These are phyloP conservation scores for Flaveria ramosissima DNA, from an alignment of 129 eudicot species.

Conservation along the genomic window DNA sequence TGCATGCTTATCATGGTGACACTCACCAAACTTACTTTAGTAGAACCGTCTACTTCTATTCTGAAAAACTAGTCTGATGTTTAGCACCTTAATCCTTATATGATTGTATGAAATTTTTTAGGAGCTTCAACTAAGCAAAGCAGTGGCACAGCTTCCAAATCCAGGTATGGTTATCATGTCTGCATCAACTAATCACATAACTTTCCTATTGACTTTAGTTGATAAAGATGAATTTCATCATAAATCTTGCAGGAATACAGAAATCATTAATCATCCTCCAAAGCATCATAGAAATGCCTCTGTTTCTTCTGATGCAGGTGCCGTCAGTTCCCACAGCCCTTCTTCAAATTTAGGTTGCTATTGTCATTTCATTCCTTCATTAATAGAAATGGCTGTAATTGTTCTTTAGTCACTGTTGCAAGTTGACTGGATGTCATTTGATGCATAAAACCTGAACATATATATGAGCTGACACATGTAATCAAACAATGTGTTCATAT, in stretches of 20 bases:
- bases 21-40: constrained; percentile 11
- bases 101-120: constrained; percentile 27
- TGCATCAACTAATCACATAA: constrained; percentile 8
- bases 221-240: constrained; percentile 11
- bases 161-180: constrained; percentile 43
- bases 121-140: constrained; percentile 55
- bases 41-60: not conserved
- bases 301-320: constrained; percentile 60
- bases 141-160: constrained; percentile 46
- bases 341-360: constrained; percentile 49
- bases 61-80: too few species aligned
- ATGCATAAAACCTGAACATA: constrained; percentile 19
- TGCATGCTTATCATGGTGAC: not conserved
- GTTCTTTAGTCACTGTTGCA: not conserved
- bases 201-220: not conserved
- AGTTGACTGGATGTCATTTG: not conserved
- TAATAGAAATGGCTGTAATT: not conserved
- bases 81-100: too few species aligned
- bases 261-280: constrained; percentile 43
- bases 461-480: not conserved
- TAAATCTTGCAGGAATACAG: constrained; percentile 45
- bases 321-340: constrained; percentile 42
- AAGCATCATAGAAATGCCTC: constrained; percentile 64
- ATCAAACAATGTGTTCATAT: not conserved
- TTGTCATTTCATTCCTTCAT: constrained; percentile 8